Evolutionary conservation across 2,329 filamentous ascomycete species (phyloP), one percentile per base, ranked within the genome.

Genomic region (Mycosphaerella sp.): DNA sequence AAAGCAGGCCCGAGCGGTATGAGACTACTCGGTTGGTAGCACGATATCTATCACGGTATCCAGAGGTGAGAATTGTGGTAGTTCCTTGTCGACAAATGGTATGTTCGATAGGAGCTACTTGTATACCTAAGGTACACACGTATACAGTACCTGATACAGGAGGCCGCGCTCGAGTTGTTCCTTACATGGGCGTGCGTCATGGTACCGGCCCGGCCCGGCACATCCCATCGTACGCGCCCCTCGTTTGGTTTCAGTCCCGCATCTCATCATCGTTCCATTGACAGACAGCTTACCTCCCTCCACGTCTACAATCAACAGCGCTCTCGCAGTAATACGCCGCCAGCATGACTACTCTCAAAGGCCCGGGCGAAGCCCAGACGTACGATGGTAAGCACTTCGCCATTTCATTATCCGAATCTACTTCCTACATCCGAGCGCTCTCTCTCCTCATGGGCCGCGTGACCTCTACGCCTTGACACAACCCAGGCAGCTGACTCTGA

Each of bases 261-360:
- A 21, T 43, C 9, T 43, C 40, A 38, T 5, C 12, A 21, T 38
- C 34, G 12, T 38, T 38, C 34, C 34, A 38, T 38, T 38, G 34
- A 38, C 34, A 36, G 34, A 36, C 34, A 36, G 34, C 34, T 36
- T 36, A 17, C 14, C 14, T 17, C 14, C 14, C 14, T 17, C 1
- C 14, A 21, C 21, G 21, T 21, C 21, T 21, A 21, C 21, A 21
- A 9, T 47, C 9, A 39, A 29, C 40, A 52, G 32, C 48, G 4
- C 10, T 7, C n/a, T 32, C 31, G 26, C 26, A 29, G 6, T 29
- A 29, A 29, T 29, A 29, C 14, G 43, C 40, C 29, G 23, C 26
- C 47, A 65, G 54, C 48, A 78, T 82, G 79, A 67, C 78, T 54
- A 72, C 77, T 45, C 70, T 83, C 62, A 86, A 86, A 75, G 83